phyloP scores from a whole-genome alignment of 805 yeast genomes.

The Suhomyces xylopsoci region DNA sequence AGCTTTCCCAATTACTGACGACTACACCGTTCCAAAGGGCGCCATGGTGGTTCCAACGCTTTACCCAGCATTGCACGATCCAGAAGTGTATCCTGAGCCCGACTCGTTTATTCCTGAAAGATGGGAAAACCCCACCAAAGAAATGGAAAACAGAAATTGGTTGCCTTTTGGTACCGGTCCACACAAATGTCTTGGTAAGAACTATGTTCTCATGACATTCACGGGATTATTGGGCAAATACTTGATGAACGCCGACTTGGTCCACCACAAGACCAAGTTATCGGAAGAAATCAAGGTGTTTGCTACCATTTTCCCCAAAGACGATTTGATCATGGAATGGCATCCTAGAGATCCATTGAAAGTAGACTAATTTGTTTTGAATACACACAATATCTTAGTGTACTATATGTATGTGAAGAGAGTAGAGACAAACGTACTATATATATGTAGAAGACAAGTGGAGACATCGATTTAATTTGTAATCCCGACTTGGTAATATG shows the following conservation, averaged over 20 bases:
- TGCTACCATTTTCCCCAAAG: slow-evolving; percentile 97
- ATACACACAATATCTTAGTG: too few species aligned
- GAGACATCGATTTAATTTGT: too few species aligned
- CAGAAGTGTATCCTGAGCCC: slow-evolving; percentile 93
- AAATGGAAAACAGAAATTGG: slow-evolving; percentile 84
- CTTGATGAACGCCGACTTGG: slow-evolving; percentile 72
- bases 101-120: slow-evolving; percentile 95
- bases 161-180: slow-evolving; percentile 97
- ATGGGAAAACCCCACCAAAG: slow-evolving; percentile 84
- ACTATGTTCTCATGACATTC: slow-evolving; percentile 86
- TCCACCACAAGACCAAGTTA: slow-evolving; percentile 76
- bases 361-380: slow-evolving; percentile 6
- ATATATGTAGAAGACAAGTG: too few species aligned
- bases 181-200: slow-evolving; percentile 93
- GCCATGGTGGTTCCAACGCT: slow-evolving; percentile 94
- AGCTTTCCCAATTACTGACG: slow-evolving; percentile 75
- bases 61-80: slow-evolving; percentile 96
- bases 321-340: slow-evolving; percentile 82
- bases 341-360: slow-evolving; percentile 54
- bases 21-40: slow-evolving; percentile 93
- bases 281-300: slow-evolving; percentile 93
- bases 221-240: slow-evolving; percentile 91
- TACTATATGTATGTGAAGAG: too few species aligned
- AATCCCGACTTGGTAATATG: too few species aligned
- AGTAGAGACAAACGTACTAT: too few species aligned